Conservation (phyloP, 2,329 filamentous ascomycete species). For the Malbranchea zuffiana region DNA sequence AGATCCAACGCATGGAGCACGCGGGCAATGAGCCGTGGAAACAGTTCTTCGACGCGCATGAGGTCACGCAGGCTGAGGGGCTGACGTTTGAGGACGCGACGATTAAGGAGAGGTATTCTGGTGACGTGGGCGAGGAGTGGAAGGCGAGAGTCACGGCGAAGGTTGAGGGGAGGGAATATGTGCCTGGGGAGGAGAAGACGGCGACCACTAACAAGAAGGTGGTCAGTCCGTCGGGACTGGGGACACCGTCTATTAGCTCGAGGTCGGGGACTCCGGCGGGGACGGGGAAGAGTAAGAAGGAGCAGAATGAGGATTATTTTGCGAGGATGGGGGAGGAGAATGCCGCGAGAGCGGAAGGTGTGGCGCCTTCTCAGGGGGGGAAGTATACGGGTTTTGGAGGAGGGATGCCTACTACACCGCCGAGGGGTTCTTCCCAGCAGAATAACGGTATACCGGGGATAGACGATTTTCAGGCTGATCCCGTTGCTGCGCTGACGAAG, state of each 20-base stretch:
- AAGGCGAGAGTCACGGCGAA: slow-evolving; percentile 81
- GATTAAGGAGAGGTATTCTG: slow-evolving; percentile 81
- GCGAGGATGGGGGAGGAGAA: slow-evolving; percentile 75
- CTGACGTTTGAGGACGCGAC: slow-evolving; percentile 75
- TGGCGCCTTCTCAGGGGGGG: slow-evolving; percentile 82
- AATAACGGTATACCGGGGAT: slow-evolving; percentile 49
- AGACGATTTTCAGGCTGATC: slow-evolving; percentile 87
- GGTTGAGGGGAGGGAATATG: slow-evolving; percentile 79
- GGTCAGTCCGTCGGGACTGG: slow-evolving; percentile 22
- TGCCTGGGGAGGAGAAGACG: slow-evolving; percentile 54
- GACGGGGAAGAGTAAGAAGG: slow-evolving; percentile 45
- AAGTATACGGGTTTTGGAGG: slow-evolving; percentile 90
- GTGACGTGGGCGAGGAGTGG: slow-evolving; percentile 86
- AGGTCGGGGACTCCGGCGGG: slow-evolving; percentile 20
- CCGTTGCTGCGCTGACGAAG: slow-evolving; percentile 76
- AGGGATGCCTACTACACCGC: slow-evolving; percentile 47
- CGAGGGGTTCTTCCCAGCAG: slow-evolving; percentile 3
- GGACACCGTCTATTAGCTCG: slow-evolving; percentile 17
- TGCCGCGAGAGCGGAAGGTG: slow-evolving; percentile 56
- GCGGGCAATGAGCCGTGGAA: slow-evolving; percentile 86
- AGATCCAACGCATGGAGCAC: slow-evolving; percentile 86
- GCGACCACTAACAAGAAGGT: slow-evolving; percentile 30
- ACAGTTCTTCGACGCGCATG: slow-evolving; percentile 68
- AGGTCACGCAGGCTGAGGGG: slow-evolving; percentile 54
- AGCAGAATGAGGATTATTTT: slow-evolving; percentile 79